A percentile compares a stretch with the other conserved stretches of the same genome.
Evolutionary conservation across 2,329 filamentous ascomycete genomes (phyloP).

Genomic region (Aspergillus bombycis): DNA sequence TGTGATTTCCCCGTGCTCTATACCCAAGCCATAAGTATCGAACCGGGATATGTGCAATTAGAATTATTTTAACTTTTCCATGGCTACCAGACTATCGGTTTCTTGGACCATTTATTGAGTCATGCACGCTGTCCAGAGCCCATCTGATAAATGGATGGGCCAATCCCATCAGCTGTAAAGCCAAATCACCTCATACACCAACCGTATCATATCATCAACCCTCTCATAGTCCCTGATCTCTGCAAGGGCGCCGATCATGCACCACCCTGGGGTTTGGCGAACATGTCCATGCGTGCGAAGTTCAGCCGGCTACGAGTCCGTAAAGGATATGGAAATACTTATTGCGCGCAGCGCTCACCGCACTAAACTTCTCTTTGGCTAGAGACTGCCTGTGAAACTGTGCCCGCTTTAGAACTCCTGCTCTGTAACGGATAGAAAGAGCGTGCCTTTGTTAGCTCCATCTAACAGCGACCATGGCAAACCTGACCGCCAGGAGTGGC

Average conservation of each 20-base stretch:
- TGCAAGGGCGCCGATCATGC: neutral
- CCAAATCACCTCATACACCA: neutral
- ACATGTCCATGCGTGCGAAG: neutral
- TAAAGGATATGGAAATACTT: neutral
- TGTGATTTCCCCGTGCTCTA: rapidly evolving
- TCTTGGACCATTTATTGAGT: neutral
- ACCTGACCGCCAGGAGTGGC: slow-evolving; percentile 20
- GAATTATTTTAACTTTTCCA: neutral
- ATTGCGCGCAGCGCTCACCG: neutral
- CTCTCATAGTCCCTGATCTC: neutral
- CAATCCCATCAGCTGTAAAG: neutral
- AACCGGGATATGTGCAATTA: neutral
- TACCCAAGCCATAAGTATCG: neutral
- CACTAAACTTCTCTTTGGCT: neutral
- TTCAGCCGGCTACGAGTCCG: neutral
- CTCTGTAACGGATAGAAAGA: too few species aligned
- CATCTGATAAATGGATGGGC: neutral
- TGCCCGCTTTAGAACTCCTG: rapidly evolving
- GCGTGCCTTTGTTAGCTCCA: neutral
- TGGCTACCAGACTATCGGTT: neutral
- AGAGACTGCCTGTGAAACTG: neutral
- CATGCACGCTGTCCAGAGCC: neutral
- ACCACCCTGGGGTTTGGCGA: neutral
- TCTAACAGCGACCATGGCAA: neutral
- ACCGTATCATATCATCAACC: neutral